Evolutionary conservation across 129 eudicot species (phyloP), one percentile per base, ranked within the genome.

Genomic region (Escallonia rubra): DNA sequence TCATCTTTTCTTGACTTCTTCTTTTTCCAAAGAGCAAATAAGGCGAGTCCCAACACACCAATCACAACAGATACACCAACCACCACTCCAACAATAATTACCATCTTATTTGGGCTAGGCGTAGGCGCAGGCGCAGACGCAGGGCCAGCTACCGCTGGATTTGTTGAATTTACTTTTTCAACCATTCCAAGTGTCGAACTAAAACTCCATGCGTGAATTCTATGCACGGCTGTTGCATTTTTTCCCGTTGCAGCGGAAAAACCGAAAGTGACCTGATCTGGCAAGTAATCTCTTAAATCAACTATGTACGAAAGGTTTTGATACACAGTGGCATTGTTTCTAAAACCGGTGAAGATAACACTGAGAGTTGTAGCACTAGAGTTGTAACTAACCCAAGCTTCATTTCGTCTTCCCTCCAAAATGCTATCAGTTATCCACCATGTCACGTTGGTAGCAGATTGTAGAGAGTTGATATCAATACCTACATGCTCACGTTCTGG

Each of bases 171-270:
- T 23, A 10, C 54, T 38, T 69, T 40, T 68, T 80, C 84, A 38
- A 43, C 15, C 51, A 66, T 47, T 42, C 40, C 74, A 41, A 79
- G 71, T 64, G 13, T 83, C 44, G 85, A 68, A 53, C 75, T 83
- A 57, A 83, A 79, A 2, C 65, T 70, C 88, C 88, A 83, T 14
- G 82, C 68, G 61, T 55, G 59, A 50, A 83, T 69, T 51, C 71
- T 83, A 69, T 80, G 76, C 66, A 68, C 15, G 54, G 70, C 88
- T 3, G 54, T 43, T 10, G 48, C 64, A 15, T 59, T 23, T 23
- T 23, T 65, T 57, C 84, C 85, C 0, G 84, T 79, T 59, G 88
- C 75, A 43, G 80, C 88, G 0, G 88, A 79, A 40, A 83, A 83
- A 8, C 88, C 88, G 47, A 83, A 72, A 7, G 68, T 61, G 10